phyloP scores from a whole-genome alignment of 1,139 yeast genomes.

The Pichia norvegensis region DNA sequence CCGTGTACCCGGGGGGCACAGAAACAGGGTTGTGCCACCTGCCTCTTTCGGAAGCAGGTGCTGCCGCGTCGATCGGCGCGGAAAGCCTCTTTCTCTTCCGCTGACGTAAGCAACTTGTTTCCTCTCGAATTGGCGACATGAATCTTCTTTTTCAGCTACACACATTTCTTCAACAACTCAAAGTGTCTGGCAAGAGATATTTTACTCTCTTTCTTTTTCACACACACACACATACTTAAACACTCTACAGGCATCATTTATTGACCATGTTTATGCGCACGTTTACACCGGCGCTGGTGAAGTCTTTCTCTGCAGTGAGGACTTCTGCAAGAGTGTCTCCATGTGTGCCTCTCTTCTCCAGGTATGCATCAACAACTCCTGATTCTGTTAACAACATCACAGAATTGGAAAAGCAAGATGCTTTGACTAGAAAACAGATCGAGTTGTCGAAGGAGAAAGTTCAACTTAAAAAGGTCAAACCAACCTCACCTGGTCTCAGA shows the following conservation, averaged over 20 bases:
- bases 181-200: no score
- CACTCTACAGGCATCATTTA: background rate
- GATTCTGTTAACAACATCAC: constrained; percentile 36
- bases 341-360: background rate
- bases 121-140: no score
- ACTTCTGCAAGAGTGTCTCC: background rate
- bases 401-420: constrained; percentile 75
- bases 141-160: no score
- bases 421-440: constrained; percentile 60
- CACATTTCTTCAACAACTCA: no score
- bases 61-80: background rate
- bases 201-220: no score
- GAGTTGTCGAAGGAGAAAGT: constrained; percentile 65
- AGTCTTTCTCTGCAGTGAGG: background rate
- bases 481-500: constrained; percentile 80
- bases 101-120: background rate
- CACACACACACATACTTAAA: background rate
- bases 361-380: constrained; percentile 6
- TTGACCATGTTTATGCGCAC: background rate
- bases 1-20: background rate
- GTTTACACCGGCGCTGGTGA: background rate
- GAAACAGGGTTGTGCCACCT: no score
- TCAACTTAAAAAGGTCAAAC: constrained; percentile 66
- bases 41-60: background rate
- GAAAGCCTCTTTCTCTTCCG: background rate